A percentile compares a stretch with the other conserved stretches of the same genome.
These are phyloP conservation scores for Phyllostachys edulis DNA, from an alignment of 176 grass and related monocot genomes.

Conservation along the genomic window DNA sequence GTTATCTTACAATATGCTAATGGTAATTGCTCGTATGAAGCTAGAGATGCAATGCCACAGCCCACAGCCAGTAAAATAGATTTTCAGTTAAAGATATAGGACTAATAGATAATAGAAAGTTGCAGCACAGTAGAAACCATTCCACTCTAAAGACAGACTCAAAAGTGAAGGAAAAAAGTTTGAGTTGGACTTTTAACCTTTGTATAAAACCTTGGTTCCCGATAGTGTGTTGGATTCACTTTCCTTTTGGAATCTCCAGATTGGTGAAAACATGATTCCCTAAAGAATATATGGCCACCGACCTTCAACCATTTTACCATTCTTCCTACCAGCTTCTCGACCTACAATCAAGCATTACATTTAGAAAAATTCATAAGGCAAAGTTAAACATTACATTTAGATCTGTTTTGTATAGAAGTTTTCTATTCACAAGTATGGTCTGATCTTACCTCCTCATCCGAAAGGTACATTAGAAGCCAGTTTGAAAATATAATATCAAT, in stretches of 20 bases:
- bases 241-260: no score
- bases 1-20: background rate
- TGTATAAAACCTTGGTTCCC: constrained; percentile 92
- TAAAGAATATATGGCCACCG: no score
- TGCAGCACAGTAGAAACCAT: background rate
- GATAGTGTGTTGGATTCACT: no score
- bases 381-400: background rate
- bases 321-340: constrained; percentile 63
- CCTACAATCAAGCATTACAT: constrained; percentile 30
- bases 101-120: background rate
- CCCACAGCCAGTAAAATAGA: background rate
- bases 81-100: background rate
- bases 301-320: constrained; percentile 89
- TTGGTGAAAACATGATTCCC: constrained; percentile 96
- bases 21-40: background rate
- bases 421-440: background rate
- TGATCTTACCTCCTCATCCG: constrained; percentile 72
- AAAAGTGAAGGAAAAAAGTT: background rate
- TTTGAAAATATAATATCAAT: constrained; percentile 95
- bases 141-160: background rate
- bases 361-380: background rate
- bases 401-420: background rate
- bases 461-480: constrained; percentile 94
- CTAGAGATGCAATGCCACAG: background rate
- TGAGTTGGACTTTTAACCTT: constrained; percentile 48